Base-by-base conservation (phyloP, 768 basidiomycete species). In the Pulveroboletus sp. region DNA sequence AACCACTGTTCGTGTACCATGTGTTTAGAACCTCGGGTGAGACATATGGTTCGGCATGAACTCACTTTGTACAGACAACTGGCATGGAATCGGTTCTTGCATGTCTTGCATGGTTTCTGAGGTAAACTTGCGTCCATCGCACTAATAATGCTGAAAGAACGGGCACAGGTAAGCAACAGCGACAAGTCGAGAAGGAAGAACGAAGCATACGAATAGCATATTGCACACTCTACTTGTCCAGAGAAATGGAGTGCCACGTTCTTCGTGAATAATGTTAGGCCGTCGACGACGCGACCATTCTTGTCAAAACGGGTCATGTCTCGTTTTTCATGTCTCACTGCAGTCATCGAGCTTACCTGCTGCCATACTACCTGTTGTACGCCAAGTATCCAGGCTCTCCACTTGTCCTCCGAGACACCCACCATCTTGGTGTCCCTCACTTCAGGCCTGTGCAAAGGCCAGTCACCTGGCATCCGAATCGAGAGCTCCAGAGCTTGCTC, bases 141-240 rank as follows among this genome's bases (percentile, higher is more conserved):
- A 57, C 86, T 91, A 62, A 97, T 93, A 55, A 97, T 90, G 5
- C 92, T 94, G 68, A 8, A 53, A 7, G 39, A 35, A 46, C 37
- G 10, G 40, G 37, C 33, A 39, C 6, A 39, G 31, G 42, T 40
- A 27, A 54, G 38, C 6, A 30, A 28, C 18, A 9, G 14, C 1
- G 17, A 50, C 10, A 7, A 62, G 6, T 33, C 8, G 3, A 35
- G 17, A 14, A 47, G 6, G 17, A 37, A 42, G 14, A 9, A 26
- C 0, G 37, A 47, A 21, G 8, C 49, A 65, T 86, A 93, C 86
- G 89, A 91, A 66, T 94, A 95, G 62, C 93, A 95, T 52, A 99
- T 97, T 1, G 95, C 91, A 67, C 96, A 99, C 59, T 95, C 93
- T 3, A 89, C 89, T 65, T 93, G 87, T 6, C 95, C 95, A 56